phyloP scores from a whole-genome alignment of 2,329 filamentous ascomycete genomes.

The Colletotrichum sp. region DNA sequence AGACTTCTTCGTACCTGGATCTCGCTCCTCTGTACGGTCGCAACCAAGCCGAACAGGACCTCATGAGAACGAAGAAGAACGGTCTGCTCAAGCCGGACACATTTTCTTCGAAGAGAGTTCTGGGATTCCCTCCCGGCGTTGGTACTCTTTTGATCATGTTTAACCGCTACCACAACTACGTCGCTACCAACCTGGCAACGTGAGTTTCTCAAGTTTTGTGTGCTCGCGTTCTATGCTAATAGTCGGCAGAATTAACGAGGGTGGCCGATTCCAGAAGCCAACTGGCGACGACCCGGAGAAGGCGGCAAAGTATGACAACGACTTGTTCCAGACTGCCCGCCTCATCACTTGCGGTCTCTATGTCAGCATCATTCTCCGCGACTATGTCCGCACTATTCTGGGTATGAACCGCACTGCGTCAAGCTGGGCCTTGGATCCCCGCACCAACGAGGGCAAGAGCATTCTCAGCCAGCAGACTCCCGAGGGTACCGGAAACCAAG shows the following conservation, averaged over 20 bases:
- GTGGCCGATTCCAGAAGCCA: constrained; percentile 35
- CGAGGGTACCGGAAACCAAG: constrained; percentile 37
- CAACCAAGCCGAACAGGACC: constrained; percentile 52
- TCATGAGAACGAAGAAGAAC: constrained; percentile 51
- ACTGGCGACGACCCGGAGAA: constrained; percentile 22
- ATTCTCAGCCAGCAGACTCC: constrained; percentile 33
- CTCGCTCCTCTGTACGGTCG: constrained; percentile 57
- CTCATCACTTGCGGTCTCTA: constrained; percentile 61
- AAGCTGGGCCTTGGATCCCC: constrained; percentile 53
- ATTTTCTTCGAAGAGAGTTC: constrained; percentile 55
- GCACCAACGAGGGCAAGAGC: constrained; percentile 30
- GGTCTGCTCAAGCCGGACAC: constrained; percentile 59
- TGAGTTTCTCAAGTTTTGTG: not conserved
- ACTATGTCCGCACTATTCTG: constrained; percentile 43
- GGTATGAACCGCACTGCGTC: constrained; percentile 52
- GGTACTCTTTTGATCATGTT: constrained; percentile 58
- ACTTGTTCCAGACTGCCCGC: constrained; percentile 43
- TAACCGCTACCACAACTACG: constrained; percentile 39
- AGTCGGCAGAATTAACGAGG: constrained; percentile 43
- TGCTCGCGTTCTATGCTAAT: constrained; percentile 19
- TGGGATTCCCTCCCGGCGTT: constrained; percentile 59
- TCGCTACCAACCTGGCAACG: constrained; percentile 23
- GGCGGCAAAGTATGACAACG: constrained; percentile 40
- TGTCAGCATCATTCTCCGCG: constrained; percentile 51
- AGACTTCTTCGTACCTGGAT: constrained; percentile 52